A percentile compares a stretch with the other conserved stretches of the same genome.
Evolutionary conservation across 176 grass and related monocot species (phyloP).

Genomic region (Juncus inflexus): DNA sequence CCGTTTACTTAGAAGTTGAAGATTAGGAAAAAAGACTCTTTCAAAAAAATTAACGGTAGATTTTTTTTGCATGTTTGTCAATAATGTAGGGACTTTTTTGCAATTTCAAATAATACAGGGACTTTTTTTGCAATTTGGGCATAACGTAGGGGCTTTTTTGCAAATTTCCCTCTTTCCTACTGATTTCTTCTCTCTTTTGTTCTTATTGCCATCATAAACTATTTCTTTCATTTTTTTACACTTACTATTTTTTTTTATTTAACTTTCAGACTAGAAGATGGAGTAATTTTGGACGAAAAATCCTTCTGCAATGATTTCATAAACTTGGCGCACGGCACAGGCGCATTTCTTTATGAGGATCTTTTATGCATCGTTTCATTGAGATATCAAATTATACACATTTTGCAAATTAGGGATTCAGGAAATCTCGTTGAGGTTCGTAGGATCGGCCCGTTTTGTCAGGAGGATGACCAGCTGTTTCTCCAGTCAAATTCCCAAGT

Average conservation of each 20-base stretch:
- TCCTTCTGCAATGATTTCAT: conserved; percentile 90
- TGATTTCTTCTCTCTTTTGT: too few relatives aligned
- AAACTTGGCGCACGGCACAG: conserved; percentile 82
- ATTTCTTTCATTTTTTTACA: too few relatives aligned
- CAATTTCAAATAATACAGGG: too few relatives aligned
- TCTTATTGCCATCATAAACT: too few relatives aligned
- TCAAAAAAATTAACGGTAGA: too few relatives aligned
- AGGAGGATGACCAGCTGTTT: conserved; percentile 86
- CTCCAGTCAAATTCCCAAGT: conserved; percentile 91
- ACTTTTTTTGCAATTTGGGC: too few relatives aligned
- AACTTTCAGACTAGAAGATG: conserved; percentile 66
- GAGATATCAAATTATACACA: conserved; percentile 91
- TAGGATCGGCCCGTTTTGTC: conserved; percentile 79
- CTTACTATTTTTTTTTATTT: conserved; percentile 21
- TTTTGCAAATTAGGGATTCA: conserved; percentile 79
- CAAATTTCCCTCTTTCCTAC: too few relatives aligned
- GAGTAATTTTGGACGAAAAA: conserved; percentile 73
- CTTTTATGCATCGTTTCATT: conserved; percentile 89
- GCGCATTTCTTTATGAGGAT: conserved; percentile 91
- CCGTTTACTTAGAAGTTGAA: too few relatives aligned
- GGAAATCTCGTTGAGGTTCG: conserved; percentile 92
- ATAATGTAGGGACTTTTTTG: too few relatives aligned
- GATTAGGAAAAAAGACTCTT: too few relatives aligned
- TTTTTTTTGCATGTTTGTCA: too few relatives aligned
- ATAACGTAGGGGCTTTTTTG: too few relatives aligned